phyloP scores from a whole-genome alignment of 495 filamentous ascomycete species.

The Aspergillus haitiensis region DNA sequence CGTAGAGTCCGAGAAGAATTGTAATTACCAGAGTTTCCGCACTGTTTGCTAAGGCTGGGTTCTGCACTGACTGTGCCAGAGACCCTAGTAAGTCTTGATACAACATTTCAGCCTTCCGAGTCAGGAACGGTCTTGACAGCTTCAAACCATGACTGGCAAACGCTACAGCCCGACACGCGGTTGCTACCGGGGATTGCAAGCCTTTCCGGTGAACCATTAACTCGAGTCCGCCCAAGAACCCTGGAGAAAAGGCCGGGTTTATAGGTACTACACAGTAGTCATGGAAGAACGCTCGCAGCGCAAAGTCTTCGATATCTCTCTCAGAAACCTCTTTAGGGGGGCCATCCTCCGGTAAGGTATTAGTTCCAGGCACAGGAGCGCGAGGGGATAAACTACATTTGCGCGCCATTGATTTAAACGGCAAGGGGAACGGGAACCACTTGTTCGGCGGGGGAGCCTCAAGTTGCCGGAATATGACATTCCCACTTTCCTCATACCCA shows the following conservation, averaged over 20 bases:
- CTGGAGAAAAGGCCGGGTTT: slow-evolving; percentile 25
- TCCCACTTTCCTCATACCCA: slow-evolving; percentile 29
- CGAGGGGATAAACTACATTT: slow-evolving; percentile 33
- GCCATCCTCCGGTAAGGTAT: slow-evolving; percentile 24
- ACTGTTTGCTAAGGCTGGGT: neutral
- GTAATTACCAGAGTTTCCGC: slow-evolving; percentile 24
- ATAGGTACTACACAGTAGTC: slow-evolving; percentile 30
- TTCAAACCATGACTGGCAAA: slow-evolving; percentile 31
- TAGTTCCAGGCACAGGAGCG: slow-evolving; percentile 20
- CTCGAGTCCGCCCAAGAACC: slow-evolving; percentile 33
- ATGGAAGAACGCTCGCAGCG: slow-evolving; percentile 35
- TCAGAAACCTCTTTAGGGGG: slow-evolving; percentile 25
- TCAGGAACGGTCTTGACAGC: slow-evolving; percentile 25
- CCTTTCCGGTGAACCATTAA: slow-evolving; percentile 21
- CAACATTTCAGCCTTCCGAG: slow-evolving; percentile 22
- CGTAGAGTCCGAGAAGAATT: slow-evolving; percentile 31
- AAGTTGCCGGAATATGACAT: slow-evolving; percentile 28
- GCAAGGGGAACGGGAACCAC: neutral
- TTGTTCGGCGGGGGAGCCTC: slow-evolving; percentile 10
- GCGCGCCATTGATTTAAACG: slow-evolving; percentile 26
- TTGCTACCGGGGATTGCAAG: slow-evolving; percentile 26
- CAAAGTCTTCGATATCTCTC: slow-evolving; percentile 22
- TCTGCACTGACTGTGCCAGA: slow-evolving; percentile 25
- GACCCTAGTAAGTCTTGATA: slow-evolving; percentile 32
- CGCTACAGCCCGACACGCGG: slow-evolving; percentile 31